Evolutionary conservation across 2,329 filamentous ascomycete genomes (phyloP).

Genomic region (Rutstroemia sp.): DNA sequence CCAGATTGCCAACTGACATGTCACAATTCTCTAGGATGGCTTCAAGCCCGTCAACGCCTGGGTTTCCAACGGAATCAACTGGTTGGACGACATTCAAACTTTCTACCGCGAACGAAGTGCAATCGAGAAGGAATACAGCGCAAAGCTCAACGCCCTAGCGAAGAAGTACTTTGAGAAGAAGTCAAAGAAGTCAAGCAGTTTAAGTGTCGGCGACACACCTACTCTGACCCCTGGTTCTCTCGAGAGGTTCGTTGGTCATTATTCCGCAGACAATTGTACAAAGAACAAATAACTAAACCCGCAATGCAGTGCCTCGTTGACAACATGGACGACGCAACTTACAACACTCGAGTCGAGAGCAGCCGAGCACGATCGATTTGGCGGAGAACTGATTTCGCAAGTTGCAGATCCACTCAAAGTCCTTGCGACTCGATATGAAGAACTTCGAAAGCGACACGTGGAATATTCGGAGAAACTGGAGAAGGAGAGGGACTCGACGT

Average conservation of each 20-base stretch:
- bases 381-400: slow-evolving; percentile 67
- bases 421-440: slow-evolving; percentile 71
- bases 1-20: slow-evolving; percentile 10
- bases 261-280: slow-evolving; percentile 2
- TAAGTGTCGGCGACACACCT: slow-evolving; percentile 92
- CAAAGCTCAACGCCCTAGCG: slow-evolving; percentile 77
- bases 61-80: slow-evolving; percentile 82
- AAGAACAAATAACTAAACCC: slow-evolving; percentile 1
- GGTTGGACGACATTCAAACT: slow-evolving; percentile 93
- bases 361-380: slow-evolving; percentile 80
- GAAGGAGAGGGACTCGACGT: slow-evolving; percentile 78
- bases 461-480: slow-evolving; percentile 87
- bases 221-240: slow-evolving; percentile 90
- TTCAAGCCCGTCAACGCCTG: slow-evolving; percentile 93
- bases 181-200: slow-evolving; percentile 73
- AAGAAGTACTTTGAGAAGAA: slow-evolving; percentile 99
- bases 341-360: slow-evolving; percentile 83
- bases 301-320: slow-evolving; percentile 70
- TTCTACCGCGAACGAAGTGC: slow-evolving; percentile 93
- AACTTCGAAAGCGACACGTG: slow-evolving; percentile 81
- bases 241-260: slow-evolving; percentile 54
- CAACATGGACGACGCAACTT: slow-evolving; percentile 92
- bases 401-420: slow-evolving; percentile 82
- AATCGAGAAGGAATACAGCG: slow-evolving; percentile 95
- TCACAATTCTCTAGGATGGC: slow-evolving; percentile 59